A percentile compares a stretch with the other conserved stretches of the same genome.
phyloP scores from a whole-genome alignment of 495 filamentous ascomycete genomes.

The Penicillium egyptiacum region DNA sequence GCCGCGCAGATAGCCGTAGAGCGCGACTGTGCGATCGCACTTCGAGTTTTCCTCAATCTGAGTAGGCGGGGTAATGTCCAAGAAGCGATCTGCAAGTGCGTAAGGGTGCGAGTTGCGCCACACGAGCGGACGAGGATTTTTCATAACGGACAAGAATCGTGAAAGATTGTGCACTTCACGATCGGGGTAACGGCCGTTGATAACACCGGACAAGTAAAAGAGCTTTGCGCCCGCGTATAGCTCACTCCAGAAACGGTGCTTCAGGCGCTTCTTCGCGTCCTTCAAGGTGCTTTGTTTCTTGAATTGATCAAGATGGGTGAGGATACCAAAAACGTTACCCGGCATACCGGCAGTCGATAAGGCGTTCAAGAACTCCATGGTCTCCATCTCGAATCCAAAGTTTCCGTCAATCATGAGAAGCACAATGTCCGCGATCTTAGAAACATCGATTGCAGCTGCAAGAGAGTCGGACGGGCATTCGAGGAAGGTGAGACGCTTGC shows the following conservation, averaged over 20 bases:
- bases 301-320: constrained; percentile 95
- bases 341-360: constrained; percentile 91
- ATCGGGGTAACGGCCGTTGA: constrained; percentile 95
- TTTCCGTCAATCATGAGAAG: constrained; percentile 97
- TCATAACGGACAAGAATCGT: constrained; percentile 95
- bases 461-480: constrained; percentile 94
- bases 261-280: constrained; percentile 90
- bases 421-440: constrained; percentile 96
- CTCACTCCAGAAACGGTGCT: constrained; percentile 95
- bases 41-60: constrained; percentile 82
- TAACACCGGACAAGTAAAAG: constrained; percentile 92
- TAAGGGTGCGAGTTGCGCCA: constrained; percentile 98
- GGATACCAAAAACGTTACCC: constrained; percentile 94
- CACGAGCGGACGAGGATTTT: constrained; percentile 91
- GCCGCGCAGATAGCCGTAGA: constrained; percentile 94
- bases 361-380: constrained; percentile 97
- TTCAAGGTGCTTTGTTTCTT: constrained; percentile 85
- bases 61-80: constrained; percentile 91
- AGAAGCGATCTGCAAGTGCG: constrained; percentile 85
- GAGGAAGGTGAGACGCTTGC: constrained; percentile 87
- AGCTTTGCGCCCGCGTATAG: constrained; percentile 94
- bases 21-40: constrained; percentile 83
- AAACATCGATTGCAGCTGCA: constrained; percentile 90
- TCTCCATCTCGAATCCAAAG: constrained; percentile 99
- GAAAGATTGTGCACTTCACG: constrained; percentile 94